Evolutionary conservation across 1,284 basidiomycete species (phyloP).

Genomic region (Irpex sp.): DNA sequence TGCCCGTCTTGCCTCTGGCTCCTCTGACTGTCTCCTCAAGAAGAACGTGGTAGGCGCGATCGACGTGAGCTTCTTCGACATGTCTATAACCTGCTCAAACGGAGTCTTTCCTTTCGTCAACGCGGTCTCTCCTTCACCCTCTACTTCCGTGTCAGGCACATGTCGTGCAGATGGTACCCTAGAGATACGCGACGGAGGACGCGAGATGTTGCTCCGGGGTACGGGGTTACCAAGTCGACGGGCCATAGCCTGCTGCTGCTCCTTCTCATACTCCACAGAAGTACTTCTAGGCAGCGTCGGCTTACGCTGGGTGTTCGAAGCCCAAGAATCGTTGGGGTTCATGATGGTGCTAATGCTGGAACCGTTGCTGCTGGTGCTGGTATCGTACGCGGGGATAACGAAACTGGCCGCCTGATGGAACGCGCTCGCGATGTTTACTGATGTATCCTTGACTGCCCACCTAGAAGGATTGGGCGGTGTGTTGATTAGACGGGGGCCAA

Average conservation of each 20-base stretch:
- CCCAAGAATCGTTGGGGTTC: constrained; percentile 60
- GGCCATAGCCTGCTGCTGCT: constrained; percentile 44
- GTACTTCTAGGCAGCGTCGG: constrained; percentile 57
- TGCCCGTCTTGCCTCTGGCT: constrained; percentile 38
- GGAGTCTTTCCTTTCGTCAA: constrained; percentile 54
- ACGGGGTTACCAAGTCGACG: constrained; percentile 57
- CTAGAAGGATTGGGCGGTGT: constrained; percentile 53
- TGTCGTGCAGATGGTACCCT: constrained; percentile 33
- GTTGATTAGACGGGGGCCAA: constrained; percentile 29
- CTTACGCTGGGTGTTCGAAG: constrained; percentile 48
- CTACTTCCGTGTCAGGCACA: constrained; percentile 63
- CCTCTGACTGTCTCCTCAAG: constrained; percentile 50
- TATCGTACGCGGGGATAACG: constrained; percentile 21
- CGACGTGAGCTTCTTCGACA: constrained; percentile 38
- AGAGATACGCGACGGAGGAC: constrained; percentile 22
- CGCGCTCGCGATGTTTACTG: constrained; percentile 78
- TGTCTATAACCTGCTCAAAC: constrained; percentile 49
- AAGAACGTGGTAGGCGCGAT: constrained; percentile 48
- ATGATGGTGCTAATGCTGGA: constrained; percentile 14
- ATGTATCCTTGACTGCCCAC: constrained; percentile 73
- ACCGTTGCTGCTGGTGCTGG: constrained; percentile 4
- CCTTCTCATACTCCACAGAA: constrained; percentile 71
- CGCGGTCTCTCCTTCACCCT: constrained; percentile 32
- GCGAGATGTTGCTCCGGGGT: constrained; percentile 29
- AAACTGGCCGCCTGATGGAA: constrained; percentile 61